phyloP scores from a whole-genome alignment of 2,329 filamentous ascomycete genomes.

The Xylariaceae sp. region DNA sequence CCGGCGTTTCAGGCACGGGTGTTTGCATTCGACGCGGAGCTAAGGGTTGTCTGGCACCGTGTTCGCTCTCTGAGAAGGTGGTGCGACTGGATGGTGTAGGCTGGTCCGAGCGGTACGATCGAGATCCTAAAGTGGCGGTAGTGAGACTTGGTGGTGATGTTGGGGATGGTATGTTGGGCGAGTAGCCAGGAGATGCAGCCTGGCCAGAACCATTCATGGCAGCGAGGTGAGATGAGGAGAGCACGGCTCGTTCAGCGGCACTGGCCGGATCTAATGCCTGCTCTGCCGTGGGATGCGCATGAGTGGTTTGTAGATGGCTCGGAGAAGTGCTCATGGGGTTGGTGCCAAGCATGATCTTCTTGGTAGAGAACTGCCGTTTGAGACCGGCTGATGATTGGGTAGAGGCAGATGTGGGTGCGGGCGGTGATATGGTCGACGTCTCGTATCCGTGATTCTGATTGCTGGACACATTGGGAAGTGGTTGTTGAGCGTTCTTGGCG shows the following conservation, averaged over 20 bases:
- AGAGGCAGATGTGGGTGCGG: conserved; percentile 53
- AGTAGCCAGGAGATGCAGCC: conserved; percentile 53
- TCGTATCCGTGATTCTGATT: conserved; percentile 51
- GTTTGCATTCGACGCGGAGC: conserved; percentile 58
- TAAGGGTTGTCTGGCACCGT: conserved; percentile 37
- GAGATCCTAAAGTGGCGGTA: conserved; percentile 52
- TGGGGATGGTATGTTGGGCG: conserved; percentile 66
- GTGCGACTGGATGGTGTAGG: conserved; percentile 52
- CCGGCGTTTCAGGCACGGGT: conserved; percentile 58
- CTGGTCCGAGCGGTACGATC: conserved; percentile 57
- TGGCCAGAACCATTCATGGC: conserved; percentile 64
- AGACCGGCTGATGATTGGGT: conserved; percentile 51
- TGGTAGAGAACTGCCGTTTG: conserved; percentile 70
- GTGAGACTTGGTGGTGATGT: conserved; percentile 60
- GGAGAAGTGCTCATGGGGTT: conserved; percentile 75
- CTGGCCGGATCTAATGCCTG: conserved; percentile 65
- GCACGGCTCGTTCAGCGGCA: conserved; percentile 62
- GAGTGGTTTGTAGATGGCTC: conserved; percentile 64
- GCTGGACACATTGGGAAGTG: conserved; percentile 58
- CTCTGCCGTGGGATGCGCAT: conserved; percentile 62
- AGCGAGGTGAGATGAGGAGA: conserved; percentile 65
- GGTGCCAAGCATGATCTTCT: conserved; percentile 67
- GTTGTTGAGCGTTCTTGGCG: conserved; percentile 87
- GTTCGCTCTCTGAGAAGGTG: conserved; percentile 52
- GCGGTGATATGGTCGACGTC: conserved; percentile 48